A percentile compares a stretch with the other conserved stretches of the same genome.
Conservation (phyloP, 768 basidiomycete species). For the Boletus barrowsii region DNA sequence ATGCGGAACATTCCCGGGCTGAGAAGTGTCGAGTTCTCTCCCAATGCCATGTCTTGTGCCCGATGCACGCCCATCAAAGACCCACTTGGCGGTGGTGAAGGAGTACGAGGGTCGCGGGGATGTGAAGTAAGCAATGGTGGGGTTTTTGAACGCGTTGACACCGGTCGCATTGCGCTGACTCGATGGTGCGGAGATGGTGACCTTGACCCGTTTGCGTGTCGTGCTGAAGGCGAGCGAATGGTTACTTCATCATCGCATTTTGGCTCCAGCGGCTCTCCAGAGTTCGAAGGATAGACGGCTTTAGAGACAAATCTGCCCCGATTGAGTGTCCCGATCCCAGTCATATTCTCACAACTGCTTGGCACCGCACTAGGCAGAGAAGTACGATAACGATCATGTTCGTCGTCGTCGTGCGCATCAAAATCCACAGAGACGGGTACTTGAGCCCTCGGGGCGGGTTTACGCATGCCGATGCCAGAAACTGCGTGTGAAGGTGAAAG, state of each 20-base stretch:
- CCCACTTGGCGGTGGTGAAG: conserved; percentile 20
- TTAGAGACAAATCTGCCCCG: conserved; percentile 27
- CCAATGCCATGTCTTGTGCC: conserved; percentile 18
- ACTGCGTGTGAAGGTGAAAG: conserved; percentile 21
- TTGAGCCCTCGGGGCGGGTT: conserved; percentile 62
- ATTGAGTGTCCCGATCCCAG: conserved; percentile 52
- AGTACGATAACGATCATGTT: conserved; percentile 35
- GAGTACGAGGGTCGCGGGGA: conserved; percentile 24
- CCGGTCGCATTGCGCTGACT: conserved; percentile 30
- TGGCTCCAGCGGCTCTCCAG: conserved; percentile 8
- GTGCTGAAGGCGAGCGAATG: conserved; percentile 17
- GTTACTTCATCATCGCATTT: conserved; percentile 18
- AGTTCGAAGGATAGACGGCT: conserved; percentile 6
- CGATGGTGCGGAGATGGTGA: conserved; percentile 26
- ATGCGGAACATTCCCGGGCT: conserved; percentile 51
- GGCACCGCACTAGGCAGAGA: conserved; percentile 55
- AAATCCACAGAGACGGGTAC: conserved; percentile 58
- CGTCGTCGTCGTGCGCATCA: conserved; percentile 33
- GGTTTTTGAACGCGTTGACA: conserved; percentile 38
- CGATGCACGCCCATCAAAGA: conserved; percentile 13
- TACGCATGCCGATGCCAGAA: conserved; percentile 47
- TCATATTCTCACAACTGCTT: conserved; percentile 57
- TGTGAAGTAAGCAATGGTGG: conserved; percentile 38
- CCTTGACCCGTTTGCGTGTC: conserved; percentile 15
- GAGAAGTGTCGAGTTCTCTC: conserved; percentile 41